A percentile compares a stretch with the other conserved stretches of the same genome.
Evolutionary conservation across 169 alveolate species (phyloP).

Genomic region (Plasmodium vinckei): DNA sequence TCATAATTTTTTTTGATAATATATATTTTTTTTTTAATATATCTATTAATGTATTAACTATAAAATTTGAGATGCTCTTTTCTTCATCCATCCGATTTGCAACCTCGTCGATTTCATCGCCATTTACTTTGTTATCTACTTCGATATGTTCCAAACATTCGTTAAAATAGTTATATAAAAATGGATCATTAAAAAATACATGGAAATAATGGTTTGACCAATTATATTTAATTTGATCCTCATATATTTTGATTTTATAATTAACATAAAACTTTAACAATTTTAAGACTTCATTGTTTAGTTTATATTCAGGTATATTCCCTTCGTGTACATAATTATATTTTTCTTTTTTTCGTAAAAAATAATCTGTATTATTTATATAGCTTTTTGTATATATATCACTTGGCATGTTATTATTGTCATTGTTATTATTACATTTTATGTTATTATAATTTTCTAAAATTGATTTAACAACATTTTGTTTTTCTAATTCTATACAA

Average conservation of each 20-base stretch:
- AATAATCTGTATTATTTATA: constrained; percentile 50
- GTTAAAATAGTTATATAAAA: constrained; percentile 70
- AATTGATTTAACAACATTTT: constrained; percentile 35
- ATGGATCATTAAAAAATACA: constrained; percentile 72
- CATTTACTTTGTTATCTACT: no score
- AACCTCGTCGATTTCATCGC: no score
- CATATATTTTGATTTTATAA: constrained; percentile 74
- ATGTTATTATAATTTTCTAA: constrained; percentile 2
- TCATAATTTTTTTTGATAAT: constrained; percentile 54
- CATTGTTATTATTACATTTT: background rate
- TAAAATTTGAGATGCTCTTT: constrained; percentile 65
- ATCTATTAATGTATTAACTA: constrained; percentile 64
- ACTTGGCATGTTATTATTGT: background rate
- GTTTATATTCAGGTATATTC: constrained; percentile 62
- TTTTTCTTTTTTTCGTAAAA: constrained; percentile 55
- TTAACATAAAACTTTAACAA: constrained; percentile 69
- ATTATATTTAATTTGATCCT: constrained; percentile 61
- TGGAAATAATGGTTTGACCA: constrained; percentile 73
- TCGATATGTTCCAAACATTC: constrained; percentile 38
- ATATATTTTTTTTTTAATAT: constrained; percentile 55
- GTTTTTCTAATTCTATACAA: constrained; percentile 49
- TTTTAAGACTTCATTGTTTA: constrained; percentile 25
- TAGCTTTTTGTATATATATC: constrained; percentile 65
- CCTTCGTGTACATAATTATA: constrained; percentile 67
- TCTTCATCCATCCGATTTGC: constrained; percentile 18